Evolutionary conservation across 768 basidiomycete genomes (phyloP), one percentile per base, ranked within the genome.

Genomic region (Panellus pusillus): DNA sequence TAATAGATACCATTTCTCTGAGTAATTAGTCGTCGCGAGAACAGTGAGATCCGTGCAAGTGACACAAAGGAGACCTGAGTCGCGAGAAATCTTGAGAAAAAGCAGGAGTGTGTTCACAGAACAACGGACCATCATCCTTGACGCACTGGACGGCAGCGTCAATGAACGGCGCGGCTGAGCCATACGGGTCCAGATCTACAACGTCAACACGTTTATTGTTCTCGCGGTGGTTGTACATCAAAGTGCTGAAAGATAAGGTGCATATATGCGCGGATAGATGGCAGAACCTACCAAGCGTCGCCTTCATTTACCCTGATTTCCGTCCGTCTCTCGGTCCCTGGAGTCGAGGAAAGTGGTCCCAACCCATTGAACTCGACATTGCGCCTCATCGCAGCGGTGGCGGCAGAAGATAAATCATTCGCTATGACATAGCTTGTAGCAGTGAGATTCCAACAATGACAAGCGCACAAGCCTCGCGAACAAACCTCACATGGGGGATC

Each of bases 161-260:
- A 24, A 99, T 87, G 67, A 99, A 99, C 2, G 96, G 97, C 4
- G 93, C 89, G 0, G 97, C 97, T 9, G 93, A 96, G 1, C 97
- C 97, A 64, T 98, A 99, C 0, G 97, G 97, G 67, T 99, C 97
- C 24, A 99, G 80, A 68, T 99, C 97, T n/a, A 99, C 86, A 27
- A 91, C 91, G 58, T 98, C 95, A 17, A 98, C 94, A 2, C 87
- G 83, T 11, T 77, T 71, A 42, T 76, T 79, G 47, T 86, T 85
- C 27, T 83, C 75, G 36, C 94, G 86, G 65, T 94, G 93, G 43
- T 79, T 79, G 66, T 97, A 98, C 91, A 99, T 93, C 46, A 94
- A 73, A 3, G 89, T 79, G 64, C 95, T 97, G 44, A 14, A 54
- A 40, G 55, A 41, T 29, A 50, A 27, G 44, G 27, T 19, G 27